Percentiles rank a stretch among this genome's conserved stretches.
Conservation (phyloP, 164 flowering plant genomes). For the Protea cynaroides region DNA sequence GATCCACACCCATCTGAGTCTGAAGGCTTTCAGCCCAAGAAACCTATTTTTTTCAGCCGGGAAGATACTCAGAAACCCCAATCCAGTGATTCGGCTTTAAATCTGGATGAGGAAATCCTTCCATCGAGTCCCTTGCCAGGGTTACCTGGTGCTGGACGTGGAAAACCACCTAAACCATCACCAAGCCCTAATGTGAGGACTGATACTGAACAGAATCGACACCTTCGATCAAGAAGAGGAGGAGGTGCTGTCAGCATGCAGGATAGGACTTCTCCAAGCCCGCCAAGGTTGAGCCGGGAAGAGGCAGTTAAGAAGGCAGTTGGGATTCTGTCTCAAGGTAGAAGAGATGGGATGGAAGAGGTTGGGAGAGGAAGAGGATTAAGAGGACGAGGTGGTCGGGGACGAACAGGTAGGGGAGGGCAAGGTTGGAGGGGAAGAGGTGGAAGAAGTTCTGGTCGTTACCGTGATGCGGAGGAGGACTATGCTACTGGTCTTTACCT, state of each 20-base stretch:
- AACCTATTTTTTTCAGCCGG: conserved; percentile 35
- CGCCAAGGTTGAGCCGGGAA: conserved; percentile 29
- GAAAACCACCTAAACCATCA: conserved; percentile 26
- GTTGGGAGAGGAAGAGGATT: conserved; percentile 24
- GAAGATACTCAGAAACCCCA: conserved; percentile 16
- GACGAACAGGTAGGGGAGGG: conserved; percentile 12
- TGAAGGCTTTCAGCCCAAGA: conserved; percentile 18
- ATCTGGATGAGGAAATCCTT: conserved; percentile 1
- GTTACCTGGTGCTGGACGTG: conserved; percentile 55
- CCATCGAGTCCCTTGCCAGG: conserved; percentile 18
- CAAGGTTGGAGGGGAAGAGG: conserved; percentile 20
- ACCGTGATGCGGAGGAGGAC: conserved; percentile 22
- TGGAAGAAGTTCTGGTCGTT: conserved; percentile 3
- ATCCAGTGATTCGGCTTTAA: background rate
- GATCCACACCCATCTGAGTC: conserved; percentile 11
- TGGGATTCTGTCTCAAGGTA: conserved; percentile 28
- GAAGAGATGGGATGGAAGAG: conserved; percentile 18
- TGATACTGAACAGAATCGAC: conserved; percentile 49
- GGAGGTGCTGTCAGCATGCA: conserved; percentile 4
- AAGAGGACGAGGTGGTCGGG: conserved; percentile 19
- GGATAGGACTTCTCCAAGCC: conserved; percentile 4
- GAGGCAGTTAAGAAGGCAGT: conserved; percentile 43
- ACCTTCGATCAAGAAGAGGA: conserved; percentile 21
- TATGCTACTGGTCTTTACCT: conserved; percentile 20
- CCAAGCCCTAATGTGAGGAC: conserved; percentile 10